Conservation (phyloP, 73 alveolate genomes). For the Blepharisma japonicum region DNA sequence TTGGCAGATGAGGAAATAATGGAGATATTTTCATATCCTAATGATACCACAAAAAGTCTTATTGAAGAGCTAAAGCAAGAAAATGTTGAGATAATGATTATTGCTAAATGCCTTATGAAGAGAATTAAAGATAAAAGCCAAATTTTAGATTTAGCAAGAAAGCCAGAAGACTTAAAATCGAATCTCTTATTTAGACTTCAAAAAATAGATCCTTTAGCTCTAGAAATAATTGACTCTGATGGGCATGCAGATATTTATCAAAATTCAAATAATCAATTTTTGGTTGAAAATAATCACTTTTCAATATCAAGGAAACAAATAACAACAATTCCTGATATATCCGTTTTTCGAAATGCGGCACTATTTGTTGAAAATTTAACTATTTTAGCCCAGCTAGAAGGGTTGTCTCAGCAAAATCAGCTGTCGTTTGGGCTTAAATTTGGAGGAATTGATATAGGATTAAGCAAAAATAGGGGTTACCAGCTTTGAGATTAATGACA, state of each 20-base stretch:
- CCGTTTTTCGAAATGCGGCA: background rate
- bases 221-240: background rate
- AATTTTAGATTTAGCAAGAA: background rate
- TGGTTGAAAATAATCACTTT: background rate
- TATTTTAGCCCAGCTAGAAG: constrained; percentile 1
- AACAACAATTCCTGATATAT: background rate
- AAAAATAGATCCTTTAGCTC: background rate
- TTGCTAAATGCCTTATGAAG: background rate
- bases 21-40: background rate
- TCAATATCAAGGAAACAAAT: background rate
- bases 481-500: background rate
- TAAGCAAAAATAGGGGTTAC: background rate
- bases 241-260: constrained; percentile 20
- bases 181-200: background rate
- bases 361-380: background rate
- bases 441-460: background rate
- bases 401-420: background rate
- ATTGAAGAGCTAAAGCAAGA: background rate
- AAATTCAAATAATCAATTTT: background rate
- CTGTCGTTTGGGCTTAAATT: background rate
- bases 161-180: background rate
- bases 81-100: background rate
- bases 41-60: background rate
- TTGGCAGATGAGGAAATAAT: background rate
- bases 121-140: background rate